Evolutionary conservation across 257 asterid genomes (phyloP), one percentile per base, ranked within the genome.

Genomic region (Anisodus tanguticus): DNA sequence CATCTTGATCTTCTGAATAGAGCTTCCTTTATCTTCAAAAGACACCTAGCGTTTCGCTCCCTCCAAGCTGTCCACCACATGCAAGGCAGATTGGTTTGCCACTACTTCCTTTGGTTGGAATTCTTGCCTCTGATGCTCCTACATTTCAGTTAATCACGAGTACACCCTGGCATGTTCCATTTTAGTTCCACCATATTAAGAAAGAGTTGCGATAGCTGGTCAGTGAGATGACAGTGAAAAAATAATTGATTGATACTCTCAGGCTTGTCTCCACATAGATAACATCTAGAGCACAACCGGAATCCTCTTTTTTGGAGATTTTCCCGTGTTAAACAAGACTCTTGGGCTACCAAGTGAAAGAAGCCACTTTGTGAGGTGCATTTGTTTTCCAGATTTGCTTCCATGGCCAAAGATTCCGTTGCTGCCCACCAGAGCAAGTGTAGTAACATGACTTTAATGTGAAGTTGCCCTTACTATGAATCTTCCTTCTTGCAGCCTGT

Each of bases 401-500:
- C 71, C 71, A 64, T 64, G 17, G 43, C 43, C 71, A 4, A 11
- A 64, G 71, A 64, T 37, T 15, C 71, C 71, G 26, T 64, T 26
- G 43, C 71, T 26, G 71, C 43, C 43, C 71, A 64, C 71, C 8
- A 64, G 43, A 64, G 26, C 16, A 26, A 64, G 17, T 64, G 71
- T 13, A 31, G 3, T 64, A 10, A 64, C 16, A 64, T 64, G 71
- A 26, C 17, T 64, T 64, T 0, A 4, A 41, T 26, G 71, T 64
- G 71, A 64, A 64, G n/a, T 10, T 26, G 4, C 8, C 71, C 43
- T 11, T 31, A 64, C n/a, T 26, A 26, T 64, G 43, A 26, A 16
- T 11, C 10, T 51, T 77, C 64, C 49, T 22, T 77, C 0, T 26
- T 79, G 83, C 67, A 79, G 83, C 83, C 83, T 79, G 83, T 79